A percentile compares a stretch with the other conserved stretches of the same genome.
These are phyloP conservation scores for Alternaria atra DNA, from an alignment of 2,329 filamentous ascomycete genomes.

Conservation along the genomic window DNA sequence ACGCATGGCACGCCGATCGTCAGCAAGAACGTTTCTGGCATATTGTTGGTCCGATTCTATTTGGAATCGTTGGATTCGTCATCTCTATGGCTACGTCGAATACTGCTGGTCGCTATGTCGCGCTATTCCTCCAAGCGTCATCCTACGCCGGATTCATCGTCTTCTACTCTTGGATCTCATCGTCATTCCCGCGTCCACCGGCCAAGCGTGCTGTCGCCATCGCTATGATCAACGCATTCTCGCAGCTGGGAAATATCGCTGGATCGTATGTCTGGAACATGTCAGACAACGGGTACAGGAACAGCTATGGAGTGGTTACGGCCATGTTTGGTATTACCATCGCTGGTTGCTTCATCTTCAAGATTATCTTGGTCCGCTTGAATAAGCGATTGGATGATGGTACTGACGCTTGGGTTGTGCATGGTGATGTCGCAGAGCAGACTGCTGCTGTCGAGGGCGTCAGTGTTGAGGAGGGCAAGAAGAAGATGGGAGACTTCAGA, in stretches of 20 bases:
- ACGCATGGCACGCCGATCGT: conserved; percentile 62
- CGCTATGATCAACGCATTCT: conserved; percentile 66
- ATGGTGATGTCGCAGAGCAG: conserved; percentile 41
- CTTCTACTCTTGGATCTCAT: conserved; percentile 50
- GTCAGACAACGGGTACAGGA: conserved; percentile 67
- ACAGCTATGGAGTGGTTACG: conserved; percentile 71
- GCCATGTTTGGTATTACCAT: conserved; percentile 71
- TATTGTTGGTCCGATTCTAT: conserved; percentile 56
- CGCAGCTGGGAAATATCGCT: conserved; percentile 54
- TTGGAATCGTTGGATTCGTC: conserved; percentile 57
- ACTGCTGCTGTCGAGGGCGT: conserved; percentile 42
- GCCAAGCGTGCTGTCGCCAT: conserved; percentile 70
- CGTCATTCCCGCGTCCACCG: conserved; percentile 61
- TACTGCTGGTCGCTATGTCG: conserved; percentile 45
- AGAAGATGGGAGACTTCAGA: conserved; percentile 42
- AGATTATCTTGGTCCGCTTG: conserved; percentile 34
- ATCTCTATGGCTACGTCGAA: conserved; percentile 45
- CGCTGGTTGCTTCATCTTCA: conserved; percentile 56
- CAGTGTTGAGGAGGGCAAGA: conserved; percentile 39
- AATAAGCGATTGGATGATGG: conserved; percentile 48
- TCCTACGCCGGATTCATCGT: conserved; percentile 54
- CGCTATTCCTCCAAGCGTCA: conserved; percentile 45
- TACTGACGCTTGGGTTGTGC: conserved; percentile 37
- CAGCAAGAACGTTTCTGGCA: conserved; percentile 63
- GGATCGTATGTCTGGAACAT: conserved; percentile 71